Evolutionary conservation across 352 stramenopile species (phyloP), one percentile per base, ranked within the genome.

Genomic region (Pythium phragmitis): DNA sequence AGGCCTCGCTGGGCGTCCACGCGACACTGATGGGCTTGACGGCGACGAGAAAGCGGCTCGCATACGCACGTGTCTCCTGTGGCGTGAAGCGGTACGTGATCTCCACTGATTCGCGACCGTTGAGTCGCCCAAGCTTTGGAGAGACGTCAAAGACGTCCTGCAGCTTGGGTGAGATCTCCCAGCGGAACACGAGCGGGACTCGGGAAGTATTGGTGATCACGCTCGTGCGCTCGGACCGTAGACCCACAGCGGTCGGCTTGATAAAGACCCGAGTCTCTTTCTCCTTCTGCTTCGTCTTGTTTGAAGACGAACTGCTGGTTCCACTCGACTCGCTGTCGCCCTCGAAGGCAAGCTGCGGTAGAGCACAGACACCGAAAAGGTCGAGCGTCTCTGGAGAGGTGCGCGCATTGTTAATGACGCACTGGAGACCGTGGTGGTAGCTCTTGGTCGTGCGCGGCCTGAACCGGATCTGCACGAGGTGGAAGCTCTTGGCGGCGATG

Each of bases 151-250:
- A 92, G 1, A 89, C 71, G 43, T 70, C 68, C 13, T 86, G 54
- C 48, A 88, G 67, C 47, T 82, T 79, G 46, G 65, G 56, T 30
- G 89, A 87, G 3, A 96, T 48, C 7, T 89, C 75, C 75, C 81
- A 94, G n/a, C 77, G 75, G 67, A 86, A 96, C 37, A 96, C 84
- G 11, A 97, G 79, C 16, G 91, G 91, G 42, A 98, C 79, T 4
- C 91, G 81, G 33, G 89, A 96, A 11, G 61, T 71, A 61, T 98
- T 98, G 3, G 81, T 49, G 23, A 97, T 65, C 17, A 76, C 60
- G 17, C 96, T 69, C 0, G 71, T 64, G 1, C 79, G 73, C 7
- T 71, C 48, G 4, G 87, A 92, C 19, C 74, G 48, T 16, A 98
- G 69, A 14, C 89, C 88, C 7, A 97, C 57, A 6, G 82, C 80